Base-by-base conservation (phyloP, 177 flowering plant genomes). In the Telopea speciosissima region DNA sequence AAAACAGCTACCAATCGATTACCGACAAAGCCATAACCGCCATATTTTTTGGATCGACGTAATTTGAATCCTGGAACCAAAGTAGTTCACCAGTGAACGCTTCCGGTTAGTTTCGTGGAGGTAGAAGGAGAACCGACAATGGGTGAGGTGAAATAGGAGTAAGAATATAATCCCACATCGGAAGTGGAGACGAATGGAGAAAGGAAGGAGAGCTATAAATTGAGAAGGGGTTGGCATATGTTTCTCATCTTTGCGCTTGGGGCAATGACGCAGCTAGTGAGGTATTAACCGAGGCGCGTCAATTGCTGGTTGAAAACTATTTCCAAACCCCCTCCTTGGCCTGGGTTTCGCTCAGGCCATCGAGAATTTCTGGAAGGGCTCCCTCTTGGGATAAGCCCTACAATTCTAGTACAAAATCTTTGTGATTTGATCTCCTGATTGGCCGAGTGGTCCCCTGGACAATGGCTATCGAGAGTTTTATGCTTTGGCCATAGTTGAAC, bases 221-320 rank as follows among this genome's bases (percentile, higher is more conserved):
- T 0, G 10, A n/a, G 58, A 44, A 49, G 58, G 58, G 19, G 0
- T 8, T 31, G 8, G 3, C 0, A 1, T 1, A 0, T 16, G 28
- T 31, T 40, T n/a, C 3, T 1, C 25, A 80, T 83, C 84, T 88
- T 86, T 88, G 89, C 88, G 91, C 91, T 88, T 88, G 91, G 91
- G 91, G 88, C 90, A 86, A 88, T 85, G 90, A 86, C 90, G 91
- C 86, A 86, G 91, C 90, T 86, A 76, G 74, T 86, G 88, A 85
- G 91, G 91, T 86, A 58, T 72, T 83, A 86, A 85, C 90, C 85
- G 88, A 88, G 90, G 91, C 90, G 90, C 90, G 88, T 85, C 91
- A 78, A 86, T 88, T 86, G 91, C 89, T 84, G 89, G 86, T 86
- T 86, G 85, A 83, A 86, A 84, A 86, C 89, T 86, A 83, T 84